Conservation (phyloP, 1,284 basidiomycete species). For the Papiliotrema laurentii region DNA sequence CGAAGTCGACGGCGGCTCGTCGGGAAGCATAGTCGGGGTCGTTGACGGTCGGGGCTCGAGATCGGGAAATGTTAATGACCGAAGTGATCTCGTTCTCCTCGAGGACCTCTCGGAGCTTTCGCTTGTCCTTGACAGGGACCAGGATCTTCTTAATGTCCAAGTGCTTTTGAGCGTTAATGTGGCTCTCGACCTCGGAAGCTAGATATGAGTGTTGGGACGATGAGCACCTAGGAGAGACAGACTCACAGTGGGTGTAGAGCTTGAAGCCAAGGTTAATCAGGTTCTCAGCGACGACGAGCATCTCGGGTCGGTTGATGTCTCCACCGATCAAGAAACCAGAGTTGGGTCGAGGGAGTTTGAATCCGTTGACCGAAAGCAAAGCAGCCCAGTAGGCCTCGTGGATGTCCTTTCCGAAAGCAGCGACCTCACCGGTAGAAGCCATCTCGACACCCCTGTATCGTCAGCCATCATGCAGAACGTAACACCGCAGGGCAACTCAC, state of each 20-base stretch:
- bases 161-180: conserved; percentile 76
- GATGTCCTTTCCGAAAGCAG: conserved; percentile 90
- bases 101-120: conserved; percentile 72
- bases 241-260: conserved; percentile 51
- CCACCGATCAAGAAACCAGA: conserved; percentile 55
- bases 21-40: conserved; percentile 98
- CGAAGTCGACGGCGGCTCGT: conserved; percentile 86
- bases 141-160: conserved; percentile 75
- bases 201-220: too few species aligned
- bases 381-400: conserved; percentile 97
- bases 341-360: conserved; percentile 64
- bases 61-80: conserved; percentile 88
- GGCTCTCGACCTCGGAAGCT: conserved; percentile 82
- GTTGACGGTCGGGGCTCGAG: conserved; percentile 68
- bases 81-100: conserved; percentile 94
- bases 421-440: conserved; percentile 98
- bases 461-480: neutral
- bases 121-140: conserved; percentile 96
- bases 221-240: too few species aligned
- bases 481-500: conserved; percentile 55
- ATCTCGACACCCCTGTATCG: conserved; percentile 61
- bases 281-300: conserved; percentile 69
- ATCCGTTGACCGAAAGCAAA: conserved; percentile 67
- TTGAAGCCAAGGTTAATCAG: conserved; percentile 99
- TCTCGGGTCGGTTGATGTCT: conserved; percentile 87